phyloP scores from a whole-genome alignment of 106 monocot species.

The Cymbidium sinense region DNA sequence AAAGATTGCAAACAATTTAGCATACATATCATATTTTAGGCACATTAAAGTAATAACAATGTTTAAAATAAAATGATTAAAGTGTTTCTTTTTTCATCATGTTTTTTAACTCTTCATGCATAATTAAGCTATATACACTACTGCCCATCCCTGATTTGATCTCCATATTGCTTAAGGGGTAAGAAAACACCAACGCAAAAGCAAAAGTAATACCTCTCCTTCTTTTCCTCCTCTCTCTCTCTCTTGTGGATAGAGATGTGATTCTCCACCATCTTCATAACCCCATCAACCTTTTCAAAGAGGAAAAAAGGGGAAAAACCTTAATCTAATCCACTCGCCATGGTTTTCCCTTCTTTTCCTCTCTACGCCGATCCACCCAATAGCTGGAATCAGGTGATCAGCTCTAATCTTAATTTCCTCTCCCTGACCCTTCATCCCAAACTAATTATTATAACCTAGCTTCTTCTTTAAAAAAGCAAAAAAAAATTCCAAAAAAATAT shows the following conservation, averaged over 20 bases:
- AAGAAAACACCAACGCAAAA: not conserved
- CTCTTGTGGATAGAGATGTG: not conserved
- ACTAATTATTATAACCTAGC: too few relatives aligned
- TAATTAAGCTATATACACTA: too few relatives aligned
- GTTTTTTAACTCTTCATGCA: too few relatives aligned
- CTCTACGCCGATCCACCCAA: constrained; percentile 15
- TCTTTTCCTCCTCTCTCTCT: not conserved
- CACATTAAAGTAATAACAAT: too few relatives aligned
- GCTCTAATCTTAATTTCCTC: not conserved
- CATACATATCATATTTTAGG: too few relatives aligned
- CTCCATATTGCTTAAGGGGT: too few relatives aligned
- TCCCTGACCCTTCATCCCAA: not conserved
- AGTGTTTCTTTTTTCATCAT: too few relatives aligned
- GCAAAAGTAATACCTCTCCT: not conserved
- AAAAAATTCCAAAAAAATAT: not conserved
- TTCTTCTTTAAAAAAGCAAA: too few relatives aligned
- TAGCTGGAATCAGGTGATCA: constrained; percentile 7
- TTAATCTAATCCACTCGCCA: not conserved
- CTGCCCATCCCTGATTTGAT: too few relatives aligned
- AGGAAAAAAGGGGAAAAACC: not conserved
- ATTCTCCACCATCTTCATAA: too few relatives aligned
- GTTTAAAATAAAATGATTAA: too few relatives aligned
- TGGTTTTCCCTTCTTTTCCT: constrained; percentile 10
- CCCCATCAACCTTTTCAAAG: constrained; percentile 8
- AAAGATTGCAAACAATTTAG: too few relatives aligned